Base-by-base conservation (phyloP, 768 basidiomycete genomes). In the Boletus vermiculosoides region DNA sequence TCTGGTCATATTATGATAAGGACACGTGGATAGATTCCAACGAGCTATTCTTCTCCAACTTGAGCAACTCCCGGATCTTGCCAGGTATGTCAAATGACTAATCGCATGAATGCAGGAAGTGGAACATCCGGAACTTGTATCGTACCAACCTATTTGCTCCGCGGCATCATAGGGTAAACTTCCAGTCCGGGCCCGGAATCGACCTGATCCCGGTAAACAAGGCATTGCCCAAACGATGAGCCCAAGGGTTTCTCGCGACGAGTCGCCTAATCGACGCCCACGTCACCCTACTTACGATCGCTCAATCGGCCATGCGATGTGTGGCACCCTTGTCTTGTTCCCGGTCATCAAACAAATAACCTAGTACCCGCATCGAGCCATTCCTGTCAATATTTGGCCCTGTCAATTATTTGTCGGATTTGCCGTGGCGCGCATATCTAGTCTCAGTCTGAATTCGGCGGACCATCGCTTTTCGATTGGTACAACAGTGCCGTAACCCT, bases 101-200 rank as follows among this genome's bases (percentile, higher is more conserved):
- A 20, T 33, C 39, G 7, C 3, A n/a, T n/a, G n/a, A n/a, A 45
- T 3, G 10, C n/a, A 47, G 39, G 28, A 30, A 51, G 13, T 16
- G 22, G 28, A n/a, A n/a, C n/a, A 11, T 5, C 45, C 60, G 63
- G 63, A 65, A 54, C 63, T 59, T 62, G 45, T 51, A 31, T 23
- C 16, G 36, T 37, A 16, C 11, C 41, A 10, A 23, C 28, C 18
- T 37, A 52, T 15, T 51, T 46, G 45, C 20, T 55, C 63, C 63
- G 59, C 63, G 59, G 45, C 44, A 56, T 44, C 20, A 8, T n/a
- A n/a, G 6, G 39, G 9, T 22, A 28, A 41, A 41, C 55, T 20
- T 40, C n/a, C 30, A 3, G 28, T 23, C 36, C 13, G 12, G 41
- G 13, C 22, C 28, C 55, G 28, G 23, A 28, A 36, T 34, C 23